phyloP scores from a whole-genome alignment of 306 rosid genomes.

The Cucumis melo region DNA sequence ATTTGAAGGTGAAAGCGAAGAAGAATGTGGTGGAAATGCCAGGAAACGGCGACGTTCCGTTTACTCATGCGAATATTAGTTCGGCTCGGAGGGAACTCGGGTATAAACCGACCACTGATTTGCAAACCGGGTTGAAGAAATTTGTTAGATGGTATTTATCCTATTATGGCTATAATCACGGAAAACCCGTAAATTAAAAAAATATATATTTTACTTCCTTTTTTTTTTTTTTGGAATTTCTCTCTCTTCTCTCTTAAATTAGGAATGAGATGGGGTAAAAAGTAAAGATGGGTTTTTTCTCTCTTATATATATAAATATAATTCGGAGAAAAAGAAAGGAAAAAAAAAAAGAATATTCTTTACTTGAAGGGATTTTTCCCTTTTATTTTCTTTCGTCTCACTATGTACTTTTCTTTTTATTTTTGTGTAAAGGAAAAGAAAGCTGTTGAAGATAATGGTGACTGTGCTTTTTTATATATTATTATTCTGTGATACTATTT shows the following conservation, averaged over 20 bases:
- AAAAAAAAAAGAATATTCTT: neutral
- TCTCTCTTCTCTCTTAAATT: neutral
- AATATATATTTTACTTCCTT: neutral
- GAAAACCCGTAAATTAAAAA: slow-evolving; percentile 26
- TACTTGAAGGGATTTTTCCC: neutral
- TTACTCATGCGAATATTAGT: slow-evolving; percentile 51
- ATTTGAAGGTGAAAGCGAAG: slow-evolving; percentile 57
- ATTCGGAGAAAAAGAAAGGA: neutral
- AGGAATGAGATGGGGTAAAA: neutral
- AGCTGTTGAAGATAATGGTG: neutral
- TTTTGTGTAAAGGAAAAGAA: neutral
- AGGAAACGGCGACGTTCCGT: slow-evolving; percentile 78
- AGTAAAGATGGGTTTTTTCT: neutral
- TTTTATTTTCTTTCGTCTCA: neutral
- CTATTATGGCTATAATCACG: slow-evolving; percentile 51
- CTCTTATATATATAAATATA: neutral
- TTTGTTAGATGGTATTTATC: slow-evolving; percentile 63
- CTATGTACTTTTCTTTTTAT: neutral
- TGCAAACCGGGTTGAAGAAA: slow-evolving; percentile 65
- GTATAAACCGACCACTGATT: slow-evolving; percentile 58
- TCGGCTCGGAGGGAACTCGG: slow-evolving; percentile 46
- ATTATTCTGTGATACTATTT: neutral
- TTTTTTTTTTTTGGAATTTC: neutral
- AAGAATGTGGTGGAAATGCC: slow-evolving; percentile 56
- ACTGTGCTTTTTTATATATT: neutral